Evolutionary conservation across 805 yeast species (phyloP), one percentile per base, ranked within the genome.

Genomic region (Candida insectorum): DNA sequence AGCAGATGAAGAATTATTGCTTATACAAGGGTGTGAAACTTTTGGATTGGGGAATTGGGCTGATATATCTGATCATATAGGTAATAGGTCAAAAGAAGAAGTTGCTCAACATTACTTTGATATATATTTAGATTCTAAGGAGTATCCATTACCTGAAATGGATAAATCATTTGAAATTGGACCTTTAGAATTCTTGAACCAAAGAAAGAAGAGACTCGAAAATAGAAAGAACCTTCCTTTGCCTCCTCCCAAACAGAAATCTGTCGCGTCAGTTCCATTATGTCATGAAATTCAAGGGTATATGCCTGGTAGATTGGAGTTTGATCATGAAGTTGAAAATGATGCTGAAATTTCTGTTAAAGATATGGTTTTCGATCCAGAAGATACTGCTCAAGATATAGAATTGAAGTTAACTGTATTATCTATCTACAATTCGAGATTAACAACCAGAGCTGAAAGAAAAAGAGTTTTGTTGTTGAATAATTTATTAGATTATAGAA

Each of bases 261-360:
- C 94, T 4, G 79, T 85, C 29, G 89, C 96, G 0, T 87, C 97
- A 5, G 91, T 85, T 5, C 99, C 99, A 0, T 73, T 93, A 37
- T 89, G 97, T 62, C 97, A 94, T 52, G 97, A 94, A 51, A 78
- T 93, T 41, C 97, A 93, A 57, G 97, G 96, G 3, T 93, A 81
- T 56, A 93, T 93, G 99, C 99, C 99, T 24, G 99, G 97, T 26
- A 77, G 99, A 51, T 66, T 93, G 41, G 99, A 93, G 58, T 93
- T 93, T 57, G 99, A 93, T 51, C 86, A 82, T 39, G 99, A 93
- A 56, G 88, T 85, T 24, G 98, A 93, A 55, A 93, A 93, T 50
- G 99, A 93, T 36, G 97, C 98, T 0, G 99, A 93, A 59, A 71
- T 82, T 36, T 81, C 93, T 0, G 86, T 93, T 13, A 93, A 93